These are phyloP conservation scores for Dionaea muscipula DNA, from an alignment of 179 eudicot species.

Conservation along the genomic window DNA sequence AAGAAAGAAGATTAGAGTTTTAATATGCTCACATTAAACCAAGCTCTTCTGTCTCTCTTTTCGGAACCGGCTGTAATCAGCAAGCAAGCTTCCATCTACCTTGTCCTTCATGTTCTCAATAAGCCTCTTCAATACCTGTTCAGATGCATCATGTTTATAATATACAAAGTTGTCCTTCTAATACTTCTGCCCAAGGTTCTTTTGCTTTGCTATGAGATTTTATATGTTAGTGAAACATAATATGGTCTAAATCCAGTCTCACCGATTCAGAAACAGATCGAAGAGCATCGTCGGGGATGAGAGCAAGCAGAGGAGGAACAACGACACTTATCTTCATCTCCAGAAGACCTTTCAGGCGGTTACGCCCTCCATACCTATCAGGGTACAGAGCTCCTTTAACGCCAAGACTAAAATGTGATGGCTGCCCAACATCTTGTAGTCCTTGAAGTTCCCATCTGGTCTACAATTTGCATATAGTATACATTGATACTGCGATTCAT, in stretches of 20 bases:
- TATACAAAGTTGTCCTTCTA: background rate
- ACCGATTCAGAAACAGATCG: slow-evolving; percentile 58
- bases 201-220: background rate
- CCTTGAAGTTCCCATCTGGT: slow-evolving; percentile 83
- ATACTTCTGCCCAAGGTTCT: background rate
- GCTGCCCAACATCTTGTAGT: slow-evolving; percentile 50
- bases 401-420: slow-evolving; percentile 53
- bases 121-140: slow-evolving; percentile 49
- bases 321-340: slow-evolving; percentile 59
- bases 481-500: background rate
- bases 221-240: too few species aligned
- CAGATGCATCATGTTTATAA: background rate
- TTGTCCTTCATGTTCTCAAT: slow-evolving; percentile 75
- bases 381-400: slow-evolving; percentile 71
- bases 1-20: too few species aligned
- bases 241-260: slow-evolving; percentile 10
- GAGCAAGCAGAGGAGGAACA: slow-evolving; percentile 52
- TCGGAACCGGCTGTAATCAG: slow-evolving; percentile 55
- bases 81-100: slow-evolving; percentile 59
- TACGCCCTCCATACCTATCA: slow-evolving; percentile 43
- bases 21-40: slow-evolving; percentile 4
- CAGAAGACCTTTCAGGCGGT: slow-evolving; percentile 58
- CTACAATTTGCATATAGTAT: slow-evolving; percentile 22
- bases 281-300: slow-evolving; percentile 61
- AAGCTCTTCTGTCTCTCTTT: slow-evolving; percentile 32